Base-by-base conservation (phyloP, 768 basidiomycete species). In the Lentinus tigrinus region DNA sequence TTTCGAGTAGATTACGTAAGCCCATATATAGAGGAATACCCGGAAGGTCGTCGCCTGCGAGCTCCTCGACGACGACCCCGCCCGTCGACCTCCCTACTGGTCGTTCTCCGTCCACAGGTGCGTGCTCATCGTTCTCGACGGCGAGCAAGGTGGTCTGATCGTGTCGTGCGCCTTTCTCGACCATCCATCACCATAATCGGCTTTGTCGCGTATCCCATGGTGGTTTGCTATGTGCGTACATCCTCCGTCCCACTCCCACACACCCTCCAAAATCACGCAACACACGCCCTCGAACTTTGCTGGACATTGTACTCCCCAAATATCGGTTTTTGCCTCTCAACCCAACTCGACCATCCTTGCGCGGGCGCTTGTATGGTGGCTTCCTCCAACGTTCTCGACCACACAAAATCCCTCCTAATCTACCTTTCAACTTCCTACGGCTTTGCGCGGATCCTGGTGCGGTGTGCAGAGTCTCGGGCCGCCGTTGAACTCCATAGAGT, bases 1-100 rank as follows among this genome's bases (percentile, higher is more conserved):
- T 26, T 39, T 56, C 23, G 39, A 52, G 60, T 57, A 51, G 49
- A 54, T 61, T 61, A 61, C 27, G 47, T 61, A 61, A 61, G 36
- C 60, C 1, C 1, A 44, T 55, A 61, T 61, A 56, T 49, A 61
- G 36, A 24, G 19, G 13, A 50, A n/a, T 31, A 8, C 46, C 11
- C 19, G 31, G 34, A 36, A 39, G 28, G 39, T 19, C 39, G 31
- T 39, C 43, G 49, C 16, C 39, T 19, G 44, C 23, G 19, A 46
- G 48, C 39, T 38, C 56, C 31, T 38, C 44, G 46, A 52, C 47
- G 55, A 54, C 59, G 59, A 60, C 49, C 49, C 49, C 49, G 34
- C 13, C 27, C 59, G 59, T 52, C 59, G 59, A 52, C 59, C 59
- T 31, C 44, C 49, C 24, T 47, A 54, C 49, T 46, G 21, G 43